Evolutionary conservation across 192 early-diverging fungal species (phyloP).

Genomic region (Geosiphon pyriformis): DNA sequence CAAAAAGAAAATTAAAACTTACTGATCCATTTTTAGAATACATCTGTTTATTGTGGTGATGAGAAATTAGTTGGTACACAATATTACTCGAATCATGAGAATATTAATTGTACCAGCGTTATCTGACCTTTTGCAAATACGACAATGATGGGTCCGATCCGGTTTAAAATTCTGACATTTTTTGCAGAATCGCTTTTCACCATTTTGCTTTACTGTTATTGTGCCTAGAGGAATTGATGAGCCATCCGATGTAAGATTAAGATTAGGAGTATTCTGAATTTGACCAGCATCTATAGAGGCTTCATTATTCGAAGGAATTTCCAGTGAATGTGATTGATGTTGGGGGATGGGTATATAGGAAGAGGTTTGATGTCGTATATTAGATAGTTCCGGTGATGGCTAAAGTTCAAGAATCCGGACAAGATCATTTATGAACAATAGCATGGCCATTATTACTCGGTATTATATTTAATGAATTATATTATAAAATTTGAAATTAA

Average conservation of each 20-base stretch:
- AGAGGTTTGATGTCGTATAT: not conserved
- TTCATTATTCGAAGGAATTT: not conserved
- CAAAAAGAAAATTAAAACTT: constrained; percentile 6
- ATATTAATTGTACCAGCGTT: too few species aligned
- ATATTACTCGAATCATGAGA: too few species aligned
- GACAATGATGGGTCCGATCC: constrained; percentile 41
- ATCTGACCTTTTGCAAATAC: constrained; percentile 16
- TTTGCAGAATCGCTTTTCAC: constrained; percentile 40
- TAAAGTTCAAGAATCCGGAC: too few species aligned
- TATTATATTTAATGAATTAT: constrained; percentile 5
- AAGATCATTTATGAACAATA: too few species aligned
- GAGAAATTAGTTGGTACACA: not conserved
- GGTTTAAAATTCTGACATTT: constrained; percentile 41
- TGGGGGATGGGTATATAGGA: not conserved
- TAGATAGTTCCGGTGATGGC: too few species aligned
- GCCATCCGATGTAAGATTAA: not conserved
- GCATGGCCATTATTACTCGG: too few species aligned
- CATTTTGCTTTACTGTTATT: constrained; percentile 37
- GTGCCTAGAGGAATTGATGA: not conserved
- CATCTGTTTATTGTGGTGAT: constrained; percentile 32
- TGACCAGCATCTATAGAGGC: not conserved
- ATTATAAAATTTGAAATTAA: not conserved
- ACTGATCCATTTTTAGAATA: constrained; percentile 44
- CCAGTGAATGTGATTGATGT: not conserved
- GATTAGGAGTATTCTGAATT: not conserved